Conservation (phyloP, 2,329 filamentous ascomycete genomes). For the Apiospora arundinis region DNA sequence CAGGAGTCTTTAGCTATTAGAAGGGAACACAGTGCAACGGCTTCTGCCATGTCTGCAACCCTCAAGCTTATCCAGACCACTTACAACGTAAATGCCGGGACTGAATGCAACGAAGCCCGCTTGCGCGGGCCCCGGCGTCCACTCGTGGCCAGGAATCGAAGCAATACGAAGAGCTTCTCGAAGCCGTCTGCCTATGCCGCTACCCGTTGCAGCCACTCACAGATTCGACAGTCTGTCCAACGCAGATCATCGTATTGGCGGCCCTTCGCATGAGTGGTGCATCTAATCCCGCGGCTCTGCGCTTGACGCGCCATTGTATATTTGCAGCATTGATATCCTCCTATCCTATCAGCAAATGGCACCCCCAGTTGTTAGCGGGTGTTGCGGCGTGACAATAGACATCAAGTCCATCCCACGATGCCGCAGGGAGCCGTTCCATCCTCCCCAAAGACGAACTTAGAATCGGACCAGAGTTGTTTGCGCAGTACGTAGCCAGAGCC, state of each 20-base stretch:
- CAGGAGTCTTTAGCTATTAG: background rate
- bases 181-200: constrained; percentile 15
- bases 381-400: background rate
- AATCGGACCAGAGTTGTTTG: background rate
- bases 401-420: constrained; percentile 3
- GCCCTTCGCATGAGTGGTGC: constrained; percentile 15
- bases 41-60: background rate
- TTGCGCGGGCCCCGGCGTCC: constrained; percentile 15
- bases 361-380: background rate
- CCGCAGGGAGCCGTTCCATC: constrained; percentile 17
- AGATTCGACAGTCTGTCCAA: constrained; percentile 5
- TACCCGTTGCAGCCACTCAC: background rate
- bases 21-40: constrained; percentile 10
- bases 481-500: background rate
- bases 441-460: background rate
- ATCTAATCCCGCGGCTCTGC: constrained; percentile 5
- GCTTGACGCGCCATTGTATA: constrained; percentile 2
- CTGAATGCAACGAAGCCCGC: background rate
- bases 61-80: background rate
- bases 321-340: background rate
- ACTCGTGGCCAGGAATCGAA: background rate
- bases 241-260: constrained; percentile 19
- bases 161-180: constrained; percentile 21
- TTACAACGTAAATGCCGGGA: background rate
- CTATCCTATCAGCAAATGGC: background rate